Evolutionary conservation across 1,284 basidiomycete genomes (phyloP), one percentile per base, ranked within the genome.

Genomic region (Xerocomus minutiporus): DNA sequence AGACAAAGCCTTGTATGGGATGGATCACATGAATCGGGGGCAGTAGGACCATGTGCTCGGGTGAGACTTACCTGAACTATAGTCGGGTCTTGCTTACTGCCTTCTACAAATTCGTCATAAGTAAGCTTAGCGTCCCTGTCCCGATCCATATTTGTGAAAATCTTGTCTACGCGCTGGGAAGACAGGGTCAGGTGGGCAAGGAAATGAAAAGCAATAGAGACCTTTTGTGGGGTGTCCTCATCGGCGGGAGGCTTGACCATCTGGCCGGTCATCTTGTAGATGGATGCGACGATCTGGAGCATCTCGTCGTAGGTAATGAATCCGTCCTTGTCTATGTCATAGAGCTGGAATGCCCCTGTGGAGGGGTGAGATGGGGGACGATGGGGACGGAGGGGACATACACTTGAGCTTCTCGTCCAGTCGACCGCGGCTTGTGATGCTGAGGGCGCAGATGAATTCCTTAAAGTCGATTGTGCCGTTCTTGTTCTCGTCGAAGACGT

Each of bases 141-240:
- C 56, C 86, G 78, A 69, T 95, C 93, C 93, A 96, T 96, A 66
- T 90, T 92, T 57, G 81, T 78, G 76, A 96, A 96, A 59, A 96
- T 95, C 79, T 97, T 97, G 75, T 96, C 91, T 54, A 97, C 94
- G 36, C 94, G 86, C 93, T 96, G 64, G 20, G 53, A 43, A 51
- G 47, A 46, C 55, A 49, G 51, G 26, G 52, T 61, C 51, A 60
- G 57, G 43, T 36, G 47, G 46, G 45, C 41, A 12, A 35, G 35
- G 52, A 47, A 45, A 35, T 39, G 38, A 39, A 41, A 45, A 31
- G 50, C 51, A 29, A 50, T 51, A 34, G 44, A 72, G 46, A 88
- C 94, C 88, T 99, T 99, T 73, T 98, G 94, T 1, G 97, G 97
- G 17, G 97, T 99, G 75, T 99, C 94, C 73, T 99, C 97, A 70